These are phyloP conservation scores for Penicillium bialowiezense DNA, from an alignment of 495 filamentous ascomycete genomes.

Conservation along the genomic window DNA sequence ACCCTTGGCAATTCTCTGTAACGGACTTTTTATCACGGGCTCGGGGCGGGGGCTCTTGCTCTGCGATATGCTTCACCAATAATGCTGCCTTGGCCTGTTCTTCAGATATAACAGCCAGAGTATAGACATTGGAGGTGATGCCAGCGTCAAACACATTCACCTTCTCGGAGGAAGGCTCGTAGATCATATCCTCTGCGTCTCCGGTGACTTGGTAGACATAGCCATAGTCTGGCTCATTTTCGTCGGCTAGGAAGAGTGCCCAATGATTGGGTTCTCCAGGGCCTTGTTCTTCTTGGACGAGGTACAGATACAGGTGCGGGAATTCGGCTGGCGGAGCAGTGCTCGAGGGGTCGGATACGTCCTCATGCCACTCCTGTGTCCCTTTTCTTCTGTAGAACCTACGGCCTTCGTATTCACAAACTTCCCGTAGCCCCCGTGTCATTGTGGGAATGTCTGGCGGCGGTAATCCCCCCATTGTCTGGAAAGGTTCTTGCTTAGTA, in stretches of 20 bases:
- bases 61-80: slow-evolving; percentile 9
- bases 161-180: slow-evolving; percentile 12
- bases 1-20: slow-evolving; percentile 25
- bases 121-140: slow-evolving; percentile 6
- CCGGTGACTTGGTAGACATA: slow-evolving; percentile 20
- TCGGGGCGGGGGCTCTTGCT: slow-evolving; percentile 12
- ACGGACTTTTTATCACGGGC: slow-evolving; percentile 14
- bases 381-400: slow-evolving; percentile 9
- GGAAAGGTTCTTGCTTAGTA: not conserved
- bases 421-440: slow-evolving; percentile 15
- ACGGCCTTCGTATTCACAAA: slow-evolving; percentile 19
- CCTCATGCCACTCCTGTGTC: slow-evolving; percentile 8
- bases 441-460: slow-evolving; percentile 1
- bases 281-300: slow-evolving; percentile 15
- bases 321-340: not conserved
- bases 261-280: slow-evolving; percentile 21
- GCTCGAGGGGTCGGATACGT: not conserved
- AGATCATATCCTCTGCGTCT: slow-evolving; percentile 21
- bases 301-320: slow-evolving; percentile 15
- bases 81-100: slow-evolving; percentile 6
- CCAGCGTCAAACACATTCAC: slow-evolving; percentile 4
- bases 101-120: slow-evolving; percentile 10
- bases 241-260: slow-evolving; percentile 18
- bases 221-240: slow-evolving; percentile 13
- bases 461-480: slow-evolving; percentile 7